A percentile compares a stretch with the other conserved stretches of the same genome.
Conservation (phyloP, 176 grass and related monocot species). For the Carex parvula region DNA sequence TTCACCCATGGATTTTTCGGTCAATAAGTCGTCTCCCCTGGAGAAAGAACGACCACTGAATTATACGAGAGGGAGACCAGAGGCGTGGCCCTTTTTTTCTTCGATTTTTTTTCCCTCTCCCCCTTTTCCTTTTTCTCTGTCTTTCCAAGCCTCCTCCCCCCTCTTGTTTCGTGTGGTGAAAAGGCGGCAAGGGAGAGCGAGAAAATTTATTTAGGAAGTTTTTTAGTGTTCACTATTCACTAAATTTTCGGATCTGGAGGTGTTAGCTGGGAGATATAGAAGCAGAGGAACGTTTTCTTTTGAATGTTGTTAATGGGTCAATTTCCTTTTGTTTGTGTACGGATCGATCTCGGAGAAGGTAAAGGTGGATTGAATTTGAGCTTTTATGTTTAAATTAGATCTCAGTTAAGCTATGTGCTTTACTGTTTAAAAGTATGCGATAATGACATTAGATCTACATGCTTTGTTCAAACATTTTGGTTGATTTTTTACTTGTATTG, state of each 20-base stretch:
- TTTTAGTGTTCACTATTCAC: not conserved
- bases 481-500: not conserved
- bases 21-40: conserved; percentile 22
- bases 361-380: not conserved
- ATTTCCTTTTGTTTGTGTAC: not conserved
- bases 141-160: not conserved
- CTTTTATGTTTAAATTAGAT: conserved; percentile 17
- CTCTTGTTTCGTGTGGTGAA: conserved; percentile 11
- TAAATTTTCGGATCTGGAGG: conserved; percentile 24
- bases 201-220: not conserved
- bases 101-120: not conserved
- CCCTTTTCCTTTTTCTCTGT: not conserved
- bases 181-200: not conserved
- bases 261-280: not conserved
- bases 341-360: conserved; percentile 28
- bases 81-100: conserved; percentile 10
- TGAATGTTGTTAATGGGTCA: conserved; percentile 13
- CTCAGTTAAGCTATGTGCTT: conserved; percentile 1
- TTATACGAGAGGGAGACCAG: conserved; percentile 1
- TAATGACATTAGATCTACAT: conserved; percentile 13
- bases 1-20: not conserved
- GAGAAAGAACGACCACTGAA: conserved; percentile 18
- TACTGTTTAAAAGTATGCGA: not conserved
- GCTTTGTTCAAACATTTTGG: not conserved
- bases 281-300: not conserved